Conservation (phyloP, 176 grass and related monocot genomes). For the Musa acuminata region DNA sequence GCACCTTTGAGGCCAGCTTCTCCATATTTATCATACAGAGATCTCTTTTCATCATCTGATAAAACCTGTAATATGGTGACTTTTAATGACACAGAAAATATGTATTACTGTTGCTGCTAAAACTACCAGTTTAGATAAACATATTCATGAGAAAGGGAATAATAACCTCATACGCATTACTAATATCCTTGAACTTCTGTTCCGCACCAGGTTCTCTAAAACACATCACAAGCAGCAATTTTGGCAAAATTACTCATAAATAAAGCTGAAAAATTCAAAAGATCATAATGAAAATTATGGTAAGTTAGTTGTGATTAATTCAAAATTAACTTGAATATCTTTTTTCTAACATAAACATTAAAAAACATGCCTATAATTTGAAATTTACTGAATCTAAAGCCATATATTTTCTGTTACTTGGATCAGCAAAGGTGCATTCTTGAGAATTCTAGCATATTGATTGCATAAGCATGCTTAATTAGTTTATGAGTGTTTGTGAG, state of each 20-base stretch:
- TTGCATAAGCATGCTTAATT: too few relatives aligned
- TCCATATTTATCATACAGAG: conserved; percentile 89
- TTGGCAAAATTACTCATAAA: background rate
- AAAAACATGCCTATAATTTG: too few relatives aligned
- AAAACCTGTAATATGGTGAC: conserved; percentile 41
- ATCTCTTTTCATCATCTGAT: conserved; percentile 83
- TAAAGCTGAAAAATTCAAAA: conserved; percentile 24
- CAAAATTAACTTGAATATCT: background rate
- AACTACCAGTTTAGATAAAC: conserved; percentile 12
- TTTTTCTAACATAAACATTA: background rate
- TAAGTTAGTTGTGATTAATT: too few relatives aligned
- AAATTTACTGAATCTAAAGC: too few relatives aligned
- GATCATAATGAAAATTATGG: conserved; percentile 16
- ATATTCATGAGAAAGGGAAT: background rate
- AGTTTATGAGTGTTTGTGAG: too few relatives aligned
- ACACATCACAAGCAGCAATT: background rate
- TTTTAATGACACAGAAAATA: conserved; percentile 10
- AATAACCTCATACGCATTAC: conserved; percentile 85
- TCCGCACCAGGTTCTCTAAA: conserved; percentile 79
- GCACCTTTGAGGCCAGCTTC: conserved; percentile 90
- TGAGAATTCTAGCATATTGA: too few relatives aligned
- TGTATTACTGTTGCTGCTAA: conserved; percentile 1
- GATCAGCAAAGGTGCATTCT: too few relatives aligned
- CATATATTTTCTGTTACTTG: too few relatives aligned
- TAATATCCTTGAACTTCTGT: conserved; percentile 89